These are phyloP conservation scores for Podaxis pistillaris DNA, from an alignment of 768 basidiomycete genomes.

Conservation along the genomic window DNA sequence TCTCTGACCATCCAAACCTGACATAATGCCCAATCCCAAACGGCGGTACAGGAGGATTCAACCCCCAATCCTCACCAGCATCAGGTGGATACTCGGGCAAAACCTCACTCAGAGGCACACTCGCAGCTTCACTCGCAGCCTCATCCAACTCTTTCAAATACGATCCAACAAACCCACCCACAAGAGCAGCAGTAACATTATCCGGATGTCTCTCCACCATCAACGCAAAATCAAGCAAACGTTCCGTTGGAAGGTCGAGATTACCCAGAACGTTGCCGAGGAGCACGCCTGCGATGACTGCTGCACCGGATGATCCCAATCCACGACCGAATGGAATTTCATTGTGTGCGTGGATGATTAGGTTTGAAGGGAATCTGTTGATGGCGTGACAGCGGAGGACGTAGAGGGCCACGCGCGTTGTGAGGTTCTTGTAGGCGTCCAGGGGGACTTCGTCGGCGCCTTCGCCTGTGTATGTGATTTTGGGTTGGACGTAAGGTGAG, in stretches of 20 bases:
- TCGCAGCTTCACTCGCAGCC: constrained; percentile 77
- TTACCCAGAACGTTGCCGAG: constrained; percentile 82
- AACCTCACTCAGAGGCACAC: constrained; percentile 93
- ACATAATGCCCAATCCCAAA: constrained; percentile 92
- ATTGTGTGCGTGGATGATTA: constrained; percentile 80
- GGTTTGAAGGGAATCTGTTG: constrained; percentile 68
- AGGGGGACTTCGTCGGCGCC: constrained; percentile 91
- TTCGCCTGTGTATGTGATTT: constrained; percentile 80
- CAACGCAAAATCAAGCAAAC: constrained; percentile 91
- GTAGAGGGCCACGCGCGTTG: constrained; percentile 96
- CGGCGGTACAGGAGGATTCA: constrained; percentile 85
- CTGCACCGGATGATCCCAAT: constrained; percentile 95
- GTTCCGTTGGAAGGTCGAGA: constrained; percentile 62
- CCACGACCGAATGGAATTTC: constrained; percentile 98
- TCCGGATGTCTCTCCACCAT: constrained; percentile 99
- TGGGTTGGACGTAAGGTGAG: constrained; percentile 45
- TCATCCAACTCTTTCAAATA: constrained; percentile 90
- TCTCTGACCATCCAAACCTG: constrained; percentile 79
- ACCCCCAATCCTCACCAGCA: constrained; percentile 89
- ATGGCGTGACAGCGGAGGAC: constrained; percentile 88
- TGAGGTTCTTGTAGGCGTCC: constrained; percentile 94
- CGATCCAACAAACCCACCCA: constrained; percentile 96
- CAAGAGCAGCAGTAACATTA: constrained; percentile 95
- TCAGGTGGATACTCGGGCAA: constrained; percentile 94
- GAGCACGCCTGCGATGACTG: constrained; percentile 96